Evolutionary conservation across 768 basidiomycete species (phyloP), one percentile per base, ranked within the genome.

Genomic region (Leccinellum rugosiceps): DNA sequence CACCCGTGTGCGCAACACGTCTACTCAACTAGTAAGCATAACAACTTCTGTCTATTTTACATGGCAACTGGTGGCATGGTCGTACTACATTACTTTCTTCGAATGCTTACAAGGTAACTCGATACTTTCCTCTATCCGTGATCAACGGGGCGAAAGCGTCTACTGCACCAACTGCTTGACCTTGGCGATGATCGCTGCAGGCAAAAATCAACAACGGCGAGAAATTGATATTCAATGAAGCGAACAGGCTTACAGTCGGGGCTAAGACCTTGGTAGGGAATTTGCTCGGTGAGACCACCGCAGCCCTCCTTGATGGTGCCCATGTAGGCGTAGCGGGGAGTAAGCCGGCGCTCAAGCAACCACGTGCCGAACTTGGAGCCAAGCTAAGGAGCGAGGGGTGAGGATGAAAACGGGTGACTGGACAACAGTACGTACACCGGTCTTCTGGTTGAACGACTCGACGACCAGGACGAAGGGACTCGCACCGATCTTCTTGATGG

Each of bases 401-500:
- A 57, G 13, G 6, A 46, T 43, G 3, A 21, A 43, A 6, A 19
- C 10, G 2, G 32, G 17, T 11, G 50, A 32, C 10, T 5, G 10
- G 23, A 2, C 2, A 25, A 38, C n/a, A 47, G 26, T 9, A 70
- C 77, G 52, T 68, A 81, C 77, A n/a, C 91, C 92, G 8, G 92
- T 94, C 84, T 91, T 92, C 75, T 88, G 88, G 76, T 90, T 94
- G 56, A 90, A 78, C 17, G 89, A 88, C 75, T 94, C 92, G 15
- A 88, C 90, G 41, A 94, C 84, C 30, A 94, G 80, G 28, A 94
- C 90, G 72, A 93, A 93, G 19, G 81, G 82, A 63, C 81, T 87
- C 25, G 77, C 64, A 8, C 92, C 92, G 46, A 90, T 80, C 77
- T 90, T 90, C 70, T 68, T 78, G 62, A 89, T 83, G 21, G 74